A percentile compares a stretch with the other conserved stretches of the same genome.
phyloP scores from a whole-genome alignment of 164 flowering plant species.

The Annona cherimola region DNA sequence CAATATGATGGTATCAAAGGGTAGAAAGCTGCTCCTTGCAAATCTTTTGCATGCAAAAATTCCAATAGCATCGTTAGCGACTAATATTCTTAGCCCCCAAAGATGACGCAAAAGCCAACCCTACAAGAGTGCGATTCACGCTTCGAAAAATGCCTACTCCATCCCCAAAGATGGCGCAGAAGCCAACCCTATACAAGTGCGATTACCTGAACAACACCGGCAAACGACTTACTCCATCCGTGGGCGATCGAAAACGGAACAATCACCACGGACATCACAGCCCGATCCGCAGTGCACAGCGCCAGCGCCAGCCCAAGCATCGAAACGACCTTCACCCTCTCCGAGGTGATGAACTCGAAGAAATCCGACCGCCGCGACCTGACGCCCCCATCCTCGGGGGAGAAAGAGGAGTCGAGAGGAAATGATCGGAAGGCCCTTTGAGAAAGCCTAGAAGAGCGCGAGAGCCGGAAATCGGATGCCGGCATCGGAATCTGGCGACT shows the following conservation, averaged over 20 bases:
- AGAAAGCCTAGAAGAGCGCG: constrained; percentile 26
- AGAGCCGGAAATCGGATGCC: neutral
- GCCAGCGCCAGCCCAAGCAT: constrained; percentile 83
- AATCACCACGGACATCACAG: constrained; percentile 94
- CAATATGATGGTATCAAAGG: too few relatives aligned
- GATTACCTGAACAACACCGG: constrained; percentile 89
- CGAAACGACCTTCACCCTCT: constrained; percentile 87
- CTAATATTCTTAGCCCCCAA: too few relatives aligned
- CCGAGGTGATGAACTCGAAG: constrained; percentile 85
- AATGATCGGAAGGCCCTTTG: constrained; percentile 26
- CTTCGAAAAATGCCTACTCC: neutral
- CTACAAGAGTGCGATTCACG: too few relatives aligned
- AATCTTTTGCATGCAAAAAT: too few relatives aligned
- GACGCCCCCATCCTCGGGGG: constrained; percentile 5
- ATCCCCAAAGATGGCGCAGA: neutral
- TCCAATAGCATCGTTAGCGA: too few relatives aligned
- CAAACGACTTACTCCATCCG: constrained; percentile 83
- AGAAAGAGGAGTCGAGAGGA: constrained; percentile 9
- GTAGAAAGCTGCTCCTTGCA: too few relatives aligned
- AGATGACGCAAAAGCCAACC: too few relatives aligned
- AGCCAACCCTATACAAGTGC: neutral
- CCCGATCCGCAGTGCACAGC: constrained; percentile 91
- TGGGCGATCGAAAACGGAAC: constrained; percentile 70
- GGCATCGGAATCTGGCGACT: neutral
- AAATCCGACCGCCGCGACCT: constrained; percentile 36